Evolutionary conservation across 2,329 filamentous ascomycete species (phyloP), one percentile per base, ranked within the genome.

Genomic region (Lecanicillium sp.): DNA sequence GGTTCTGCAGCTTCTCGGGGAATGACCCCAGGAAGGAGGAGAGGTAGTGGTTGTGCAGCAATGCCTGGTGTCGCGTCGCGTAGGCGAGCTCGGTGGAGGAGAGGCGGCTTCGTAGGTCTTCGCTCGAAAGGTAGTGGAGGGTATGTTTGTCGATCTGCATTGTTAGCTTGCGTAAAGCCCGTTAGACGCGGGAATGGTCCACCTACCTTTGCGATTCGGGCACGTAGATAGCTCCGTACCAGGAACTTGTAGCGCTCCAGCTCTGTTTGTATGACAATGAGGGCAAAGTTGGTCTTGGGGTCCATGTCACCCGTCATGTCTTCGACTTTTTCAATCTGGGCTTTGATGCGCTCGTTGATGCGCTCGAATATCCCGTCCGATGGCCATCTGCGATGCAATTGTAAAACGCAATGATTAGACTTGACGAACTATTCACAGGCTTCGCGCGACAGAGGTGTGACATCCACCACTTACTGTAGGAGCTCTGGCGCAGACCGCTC

Each of bases 251-350:
- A 94, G 33, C 92, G 74, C 59, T 96, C 89, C 39, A 98, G 76
- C 65, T 98, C 92, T 6, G 94, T 97, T 68, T 98, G 92, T 39
- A 96, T 81, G 45, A 98, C 84, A 35, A 96, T 95, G 54, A 97
- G 80, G 44, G 80, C 79, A 59, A 98, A 95, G 59, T 95, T 97
- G 47, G 86, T 82, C 60, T 85, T 88, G 33, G 89, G 84, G 54
- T 94, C 88, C 78, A 89, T 84, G 55, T 85, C 81, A 45, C 84
- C 84, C 11, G 84, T 90, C 72, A 89, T 76, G 43, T 81, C 76
- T 64, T 86, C 82, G 46, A 87, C 77, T 49, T 71, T 74, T 59
- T 81, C 74, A 53, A 85, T 84, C 66, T 86, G 82, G 33, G 65
- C 62, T 49, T 79, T 77, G 46, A 87, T 77, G 43, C 81, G 74